These are phyloP conservation scores for Angomonas deanei DNA, from an alignment of 208 protist species.

Conservation along the genomic window DNA sequence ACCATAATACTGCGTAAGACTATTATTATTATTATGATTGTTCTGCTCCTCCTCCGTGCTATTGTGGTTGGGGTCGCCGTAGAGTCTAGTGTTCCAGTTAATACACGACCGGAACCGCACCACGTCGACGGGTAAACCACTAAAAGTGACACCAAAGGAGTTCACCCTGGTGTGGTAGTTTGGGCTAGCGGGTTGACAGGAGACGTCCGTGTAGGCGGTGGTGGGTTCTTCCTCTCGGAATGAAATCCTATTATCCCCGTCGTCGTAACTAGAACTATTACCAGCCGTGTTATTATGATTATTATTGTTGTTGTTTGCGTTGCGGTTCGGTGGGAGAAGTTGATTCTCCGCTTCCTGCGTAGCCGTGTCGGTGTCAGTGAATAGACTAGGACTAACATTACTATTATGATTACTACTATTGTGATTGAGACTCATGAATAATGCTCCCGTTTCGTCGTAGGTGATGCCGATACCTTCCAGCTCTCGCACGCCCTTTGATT, in stretches of 20 bases:
- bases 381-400: too few relatives aligned
- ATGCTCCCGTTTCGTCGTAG: neutral
- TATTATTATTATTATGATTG: neutral
- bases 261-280: too few relatives aligned
- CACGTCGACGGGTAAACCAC: constrained; percentile 54
- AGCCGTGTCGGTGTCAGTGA: too few relatives aligned
- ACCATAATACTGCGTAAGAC: too few relatives aligned
- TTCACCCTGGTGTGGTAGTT: neutral
- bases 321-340: too few relatives aligned
- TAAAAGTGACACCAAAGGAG: constrained; percentile 28
- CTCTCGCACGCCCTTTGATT: neutral
- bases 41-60: constrained; percentile 5
- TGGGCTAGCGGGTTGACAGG: neutral
- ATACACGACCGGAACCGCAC: constrained; percentile 78
- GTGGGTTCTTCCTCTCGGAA: neutral
- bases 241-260: too few relatives aligned
- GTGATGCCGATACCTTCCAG: neutral
- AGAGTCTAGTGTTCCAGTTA: constrained; percentile 11
- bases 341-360: too few relatives aligned
- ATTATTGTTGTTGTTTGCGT: too few relatives aligned
- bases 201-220: too few relatives aligned
- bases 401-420: too few relatives aligned
- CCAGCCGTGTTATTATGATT: too few relatives aligned
- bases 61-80: too few relatives aligned
- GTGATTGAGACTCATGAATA: neutral